These are phyloP conservation scores for Escallonia rubra DNA, from an alignment of 129 eudicot species.

Conservation along the genomic window DNA sequence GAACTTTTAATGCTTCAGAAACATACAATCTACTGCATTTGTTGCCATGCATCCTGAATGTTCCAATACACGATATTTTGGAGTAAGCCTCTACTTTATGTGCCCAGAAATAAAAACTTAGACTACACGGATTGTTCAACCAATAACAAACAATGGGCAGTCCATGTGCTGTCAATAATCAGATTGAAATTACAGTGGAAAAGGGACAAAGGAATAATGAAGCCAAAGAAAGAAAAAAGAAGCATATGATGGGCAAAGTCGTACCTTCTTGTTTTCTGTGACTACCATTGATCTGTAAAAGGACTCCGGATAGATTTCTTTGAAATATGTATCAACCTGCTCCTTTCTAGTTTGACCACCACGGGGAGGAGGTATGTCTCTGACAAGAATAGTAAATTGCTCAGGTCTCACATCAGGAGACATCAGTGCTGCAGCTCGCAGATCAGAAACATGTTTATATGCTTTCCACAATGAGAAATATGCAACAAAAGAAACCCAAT, in stretches of 20 bases:
- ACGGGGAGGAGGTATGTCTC: constrained; percentile 62
- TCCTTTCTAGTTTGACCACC: constrained; percentile 48
- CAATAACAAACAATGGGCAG: too few relatives aligned
- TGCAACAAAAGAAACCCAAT: constrained; percentile 76
- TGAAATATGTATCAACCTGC: constrained; percentile 73
- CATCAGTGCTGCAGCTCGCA: constrained; percentile 66
- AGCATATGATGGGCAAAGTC: too few relatives aligned
- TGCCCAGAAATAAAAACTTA: too few relatives aligned
- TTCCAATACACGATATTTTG: too few relatives aligned
- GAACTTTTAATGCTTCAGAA: not conserved
- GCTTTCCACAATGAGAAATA: constrained; percentile 81
- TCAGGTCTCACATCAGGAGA: constrained; percentile 56
- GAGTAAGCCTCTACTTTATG: too few relatives aligned
- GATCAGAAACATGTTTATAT: constrained; percentile 64
- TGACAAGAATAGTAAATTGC: constrained; percentile 82
- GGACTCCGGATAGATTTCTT: constrained; percentile 71
- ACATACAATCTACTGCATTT: not conserved
- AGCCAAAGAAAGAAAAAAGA: too few relatives aligned
- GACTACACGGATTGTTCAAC: too few relatives aligned
- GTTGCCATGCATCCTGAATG: not conserved
- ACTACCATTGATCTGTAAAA: constrained; percentile 70
- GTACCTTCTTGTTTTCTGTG: constrained; percentile 68
- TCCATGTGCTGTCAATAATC: too few relatives aligned
- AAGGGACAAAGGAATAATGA: too few relatives aligned
- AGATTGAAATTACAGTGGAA: too few relatives aligned